Conservation (phyloP, 768 basidiomycete species). For the Daedalea quercina region DNA sequence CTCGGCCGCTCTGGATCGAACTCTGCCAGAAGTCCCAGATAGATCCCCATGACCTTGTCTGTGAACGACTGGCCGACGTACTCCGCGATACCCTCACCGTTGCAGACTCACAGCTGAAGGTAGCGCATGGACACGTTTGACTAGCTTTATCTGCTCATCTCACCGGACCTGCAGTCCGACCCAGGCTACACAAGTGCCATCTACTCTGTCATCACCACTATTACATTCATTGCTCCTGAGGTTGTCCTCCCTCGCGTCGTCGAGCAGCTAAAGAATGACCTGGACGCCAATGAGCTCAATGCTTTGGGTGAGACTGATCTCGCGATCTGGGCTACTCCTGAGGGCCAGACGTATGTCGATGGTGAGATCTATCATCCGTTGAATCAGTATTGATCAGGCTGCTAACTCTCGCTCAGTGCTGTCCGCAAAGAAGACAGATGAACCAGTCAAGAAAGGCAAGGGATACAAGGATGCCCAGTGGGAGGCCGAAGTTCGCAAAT, state of each 20-base stretch:
- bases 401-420: conserved; percentile 42
- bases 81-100: conserved; percentile 44
- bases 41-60: conserved; percentile 62
- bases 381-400: background rate
- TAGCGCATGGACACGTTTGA: conserved; percentile 15
- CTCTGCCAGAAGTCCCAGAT: conserved; percentile 59
- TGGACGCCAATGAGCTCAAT: conserved; percentile 53
- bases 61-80: conserved; percentile 40
- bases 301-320: conserved; percentile 67
- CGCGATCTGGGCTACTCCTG: conserved; percentile 81
- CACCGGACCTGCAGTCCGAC: conserved; percentile 20
- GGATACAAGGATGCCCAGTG: conserved; percentile 87
- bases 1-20: conserved; percentile 73
- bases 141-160: background rate
- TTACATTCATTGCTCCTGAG: conserved; percentile 75
- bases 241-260: conserved; percentile 63
- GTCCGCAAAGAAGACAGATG: conserved; percentile 46
- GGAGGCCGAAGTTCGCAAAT: conserved; percentile 90
- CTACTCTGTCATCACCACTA: conserved; percentile 65
- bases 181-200: conserved; percentile 53
- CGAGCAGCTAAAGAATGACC: conserved; percentile 55
- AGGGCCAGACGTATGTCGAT: conserved; percentile 76
- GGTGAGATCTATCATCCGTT: conserved; percentile 36
- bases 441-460: conserved; percentile 67
- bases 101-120: conserved; percentile 41